Evolutionary conservation across 2,329 filamentous ascomycete genomes (phyloP), one percentile per base, ranked within the genome.

Genomic region (Colletotrichum scovillei): DNA sequence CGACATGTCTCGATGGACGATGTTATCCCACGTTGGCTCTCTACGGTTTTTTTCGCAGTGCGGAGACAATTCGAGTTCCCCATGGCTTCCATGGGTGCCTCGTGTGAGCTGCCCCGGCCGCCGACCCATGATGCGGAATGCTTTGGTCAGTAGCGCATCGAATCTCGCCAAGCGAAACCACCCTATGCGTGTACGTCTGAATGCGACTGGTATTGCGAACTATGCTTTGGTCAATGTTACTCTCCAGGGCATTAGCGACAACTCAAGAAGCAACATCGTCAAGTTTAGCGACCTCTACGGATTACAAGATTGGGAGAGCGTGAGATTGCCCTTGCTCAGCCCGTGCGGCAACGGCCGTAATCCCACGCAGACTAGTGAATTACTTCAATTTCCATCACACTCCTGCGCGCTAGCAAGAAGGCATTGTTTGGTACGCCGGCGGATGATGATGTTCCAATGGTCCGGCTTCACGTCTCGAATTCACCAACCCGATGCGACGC

Each of bases 1-100:
- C 46, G 24, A 35, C 55, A 72, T 73, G 75, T 68, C 60, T 77
- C 75, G 66, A 76, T 62, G 56, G 55, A 65, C 64, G 42, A 28
- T 56, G 32, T 42, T 73, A 46, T 28, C 69, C 58, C 68, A 60
- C 30, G 68, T 56, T 56, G 68, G 62, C 52, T 67, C 56, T 58
- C 38, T 42, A 59, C 59, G 52, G 35, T 56, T 57, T 56, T 58
- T 57, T 59, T 63, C 26, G 49, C 16, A 24, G 57, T 32, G 53
- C 32, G 67, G 49, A 62, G 55, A 28, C 42, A 22, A 38, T 46
- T 35, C 24, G 26, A 58, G 59, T 5, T 42, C 8, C 28, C 32
- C 59, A 63, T 55, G 52, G 52, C 53, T 19, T 49, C 42, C 30
- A 58, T 32, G 52, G 24, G 59, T 64, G 38, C 46, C 32, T 42